Percentiles rank a stretch among this genome's conserved stretches.
phyloP scores from a whole-genome alignment of 768 basidiomycete genomes.

The Xerocomus potaroensis region DNA sequence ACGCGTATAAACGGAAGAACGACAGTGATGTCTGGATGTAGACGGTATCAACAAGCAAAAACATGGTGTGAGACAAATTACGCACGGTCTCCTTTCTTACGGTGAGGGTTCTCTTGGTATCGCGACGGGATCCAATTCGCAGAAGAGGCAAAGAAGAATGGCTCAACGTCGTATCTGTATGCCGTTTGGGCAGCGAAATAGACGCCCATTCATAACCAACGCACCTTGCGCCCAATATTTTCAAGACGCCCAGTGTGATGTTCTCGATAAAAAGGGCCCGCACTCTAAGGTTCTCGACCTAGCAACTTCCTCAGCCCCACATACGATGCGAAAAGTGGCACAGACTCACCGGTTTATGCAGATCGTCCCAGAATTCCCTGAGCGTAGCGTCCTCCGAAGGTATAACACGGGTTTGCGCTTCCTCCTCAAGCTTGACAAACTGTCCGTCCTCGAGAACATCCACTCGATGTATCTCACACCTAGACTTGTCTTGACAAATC shows the following conservation, averaged over 20 bases:
- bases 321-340: not conserved
- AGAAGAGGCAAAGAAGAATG: slow-evolving; percentile 43
- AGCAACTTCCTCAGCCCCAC: not conserved
- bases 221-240: slow-evolving; percentile 37
- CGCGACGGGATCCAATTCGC: slow-evolving; percentile 41
- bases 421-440: slow-evolving; percentile 15
- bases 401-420: slow-evolving; percentile 7
- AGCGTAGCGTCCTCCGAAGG: slow-evolving; percentile 8
- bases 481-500: slow-evolving; percentile 11
- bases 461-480: slow-evolving; percentile 21
- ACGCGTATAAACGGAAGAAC: slow-evolving; percentile 39
- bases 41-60: not conserved
- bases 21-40: slow-evolving; percentile 42
- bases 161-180: slow-evolving; percentile 38
- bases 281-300: slow-evolving; percentile 27
- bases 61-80: slow-evolving; percentile 5
- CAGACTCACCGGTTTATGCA: slow-evolving; percentile 28
- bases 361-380: slow-evolving; percentile 25
- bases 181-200: slow-evolving; percentile 1
- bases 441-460: slow-evolving; percentile 13
- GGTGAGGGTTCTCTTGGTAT: slow-evolving; percentile 34
- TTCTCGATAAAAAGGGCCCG: slow-evolving; percentile 37
- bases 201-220: not conserved
- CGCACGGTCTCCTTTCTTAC: slow-evolving; percentile 36
- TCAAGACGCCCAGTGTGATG: slow-evolving; percentile 30